These are phyloP conservation scores for Daedalea quercina DNA, from an alignment of 768 basidiomycete genomes.

Conservation along the genomic window DNA sequence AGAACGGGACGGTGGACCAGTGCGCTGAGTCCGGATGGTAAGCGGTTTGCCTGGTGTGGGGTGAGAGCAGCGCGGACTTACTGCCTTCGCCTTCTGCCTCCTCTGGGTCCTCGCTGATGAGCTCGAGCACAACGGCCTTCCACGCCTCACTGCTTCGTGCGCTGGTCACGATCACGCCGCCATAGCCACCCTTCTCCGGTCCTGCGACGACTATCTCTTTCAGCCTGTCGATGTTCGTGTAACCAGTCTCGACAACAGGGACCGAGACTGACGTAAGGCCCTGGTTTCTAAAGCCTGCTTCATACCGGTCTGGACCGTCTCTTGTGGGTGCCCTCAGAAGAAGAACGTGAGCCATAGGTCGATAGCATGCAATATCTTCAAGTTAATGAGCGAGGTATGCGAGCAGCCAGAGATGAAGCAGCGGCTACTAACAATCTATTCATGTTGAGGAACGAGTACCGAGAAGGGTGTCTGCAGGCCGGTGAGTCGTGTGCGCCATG, in stretches of 20 bases:
- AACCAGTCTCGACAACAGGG: constrained; percentile 63
- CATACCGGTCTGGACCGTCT: constrained; percentile 50
- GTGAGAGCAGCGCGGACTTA: constrained; percentile 5
- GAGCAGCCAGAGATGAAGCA: too few relatives aligned
- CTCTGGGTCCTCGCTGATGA: constrained; percentile 2
- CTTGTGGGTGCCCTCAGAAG: constrained; percentile 33
- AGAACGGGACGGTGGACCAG: constrained; percentile 65
- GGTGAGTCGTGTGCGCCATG: too few relatives aligned
- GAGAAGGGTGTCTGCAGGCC: too few relatives aligned
- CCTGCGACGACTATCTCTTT: constrained; percentile 33
- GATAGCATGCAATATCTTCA: too few relatives aligned
- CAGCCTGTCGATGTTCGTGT: constrained; percentile 44
- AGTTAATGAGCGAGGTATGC: too few relatives aligned
- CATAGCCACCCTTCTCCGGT: constrained; percentile 24
- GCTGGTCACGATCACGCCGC: constrained; percentile 75
- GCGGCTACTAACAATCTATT: too few relatives aligned
- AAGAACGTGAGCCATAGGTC: constrained; percentile 29
- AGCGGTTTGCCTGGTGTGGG: too few relatives aligned
- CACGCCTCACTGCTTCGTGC: constrained; percentile 73
- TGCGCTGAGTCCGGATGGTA: constrained; percentile 22
- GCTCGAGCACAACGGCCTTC: constrained; percentile 34
- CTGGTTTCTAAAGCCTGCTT: constrained; percentile 35
- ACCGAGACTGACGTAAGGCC: constrained; percentile 55
- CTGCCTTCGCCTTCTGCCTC: background rate
- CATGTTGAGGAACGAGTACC: too few relatives aligned